Base-by-base conservation (phyloP, 352 stramenopile species). In the Phytophthora colocasiae region DNA sequence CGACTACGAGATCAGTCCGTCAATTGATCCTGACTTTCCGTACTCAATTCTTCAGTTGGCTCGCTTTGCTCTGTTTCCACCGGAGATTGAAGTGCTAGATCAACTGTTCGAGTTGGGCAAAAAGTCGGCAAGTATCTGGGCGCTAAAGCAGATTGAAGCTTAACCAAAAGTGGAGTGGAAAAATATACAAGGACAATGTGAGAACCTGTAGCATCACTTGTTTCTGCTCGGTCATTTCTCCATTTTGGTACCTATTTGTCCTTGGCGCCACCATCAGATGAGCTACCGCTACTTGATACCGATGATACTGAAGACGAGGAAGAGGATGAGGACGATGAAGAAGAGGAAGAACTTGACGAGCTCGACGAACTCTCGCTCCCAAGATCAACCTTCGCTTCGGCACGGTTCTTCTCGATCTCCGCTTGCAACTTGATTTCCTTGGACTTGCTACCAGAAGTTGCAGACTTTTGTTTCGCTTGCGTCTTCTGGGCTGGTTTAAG, bases 1-100 rank as follows among this genome's bases (percentile, higher is more conserved):
- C 3, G 85, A 91, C 71, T 92, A 93, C 59, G 81, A 89, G 43
- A 92, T 95, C 58, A 91, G 82, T 62, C 87, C 87, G 40, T 88
- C 79, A 14, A 65, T 92, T 17, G 78, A 92, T 40, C 53, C 68
- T 1, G 45, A 78, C 0, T 93, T 93, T 55, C 82, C 85, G 8
- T 87, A 77, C 50, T 67, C 59, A 7, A 77, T 92, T 47, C 68
- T 81, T 43, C 71, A 93, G 47, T 63, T 95, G 40, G 57, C 58
- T 7, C 77, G 75, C 12, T 91, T 78, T 49, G 65, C 85, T 15
- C 61, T 95, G 15, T 75, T 90, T 38, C 85, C 87, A 39, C 85
- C 87, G 4, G 54, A 85, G 15, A 36, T 74, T 6, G 38, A 72
- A 14, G 72, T 91, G 46, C 69, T 93, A 34, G 85, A 95, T 58